These are phyloP conservation scores for Zopfochytrium polystomum DNA, from an alignment of 371 early-diverging fungal genomes.

Conservation along the genomic window DNA sequence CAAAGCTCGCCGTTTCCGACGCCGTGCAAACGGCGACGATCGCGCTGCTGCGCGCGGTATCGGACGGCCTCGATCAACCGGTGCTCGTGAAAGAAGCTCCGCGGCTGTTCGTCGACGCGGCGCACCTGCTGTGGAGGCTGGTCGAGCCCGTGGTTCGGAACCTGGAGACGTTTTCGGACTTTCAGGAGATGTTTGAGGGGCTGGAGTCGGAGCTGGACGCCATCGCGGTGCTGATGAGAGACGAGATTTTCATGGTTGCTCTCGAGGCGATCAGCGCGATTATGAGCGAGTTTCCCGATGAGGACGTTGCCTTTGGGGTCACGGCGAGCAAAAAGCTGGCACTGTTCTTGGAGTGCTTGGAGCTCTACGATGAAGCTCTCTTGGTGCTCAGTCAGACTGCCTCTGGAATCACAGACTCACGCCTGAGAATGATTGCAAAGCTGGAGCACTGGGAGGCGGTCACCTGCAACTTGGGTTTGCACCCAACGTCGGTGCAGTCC, in stretches of 20 bases:
- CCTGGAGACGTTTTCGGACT: constrained; percentile 2
- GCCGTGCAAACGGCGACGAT: constrained; percentile 22
- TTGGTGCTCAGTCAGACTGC: constrained; percentile 21
- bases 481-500: constrained; percentile 14
- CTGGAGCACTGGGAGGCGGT: constrained; percentile 24
- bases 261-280: constrained; percentile 23
- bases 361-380: constrained; percentile 18
- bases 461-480: constrained; percentile 18
- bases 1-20: constrained; percentile 21
- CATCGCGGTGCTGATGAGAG: neutral
- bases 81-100: constrained; percentile 6
- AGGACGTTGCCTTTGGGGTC: constrained; percentile 25
- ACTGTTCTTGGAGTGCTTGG: constrained; percentile 30
- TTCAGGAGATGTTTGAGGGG: neutral
- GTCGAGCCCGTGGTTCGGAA: constrained; percentile 31
- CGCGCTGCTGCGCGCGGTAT: constrained; percentile 24
- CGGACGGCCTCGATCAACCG: constrained; percentile 31
- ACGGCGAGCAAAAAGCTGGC: constrained; percentile 31
- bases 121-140: constrained; percentile 31
- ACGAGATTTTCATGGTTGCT: constrained; percentile 19
- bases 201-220: neutral
- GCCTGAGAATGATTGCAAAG: neutral
- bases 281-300: constrained; percentile 21
- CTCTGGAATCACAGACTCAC: constrained; percentile 14
- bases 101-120: constrained; percentile 30